Percentiles rank a stretch among this genome's conserved stretches.
Evolutionary conservation across 805 yeast genomes (phyloP).

Genomic region (Lachancea sp.): DNA sequence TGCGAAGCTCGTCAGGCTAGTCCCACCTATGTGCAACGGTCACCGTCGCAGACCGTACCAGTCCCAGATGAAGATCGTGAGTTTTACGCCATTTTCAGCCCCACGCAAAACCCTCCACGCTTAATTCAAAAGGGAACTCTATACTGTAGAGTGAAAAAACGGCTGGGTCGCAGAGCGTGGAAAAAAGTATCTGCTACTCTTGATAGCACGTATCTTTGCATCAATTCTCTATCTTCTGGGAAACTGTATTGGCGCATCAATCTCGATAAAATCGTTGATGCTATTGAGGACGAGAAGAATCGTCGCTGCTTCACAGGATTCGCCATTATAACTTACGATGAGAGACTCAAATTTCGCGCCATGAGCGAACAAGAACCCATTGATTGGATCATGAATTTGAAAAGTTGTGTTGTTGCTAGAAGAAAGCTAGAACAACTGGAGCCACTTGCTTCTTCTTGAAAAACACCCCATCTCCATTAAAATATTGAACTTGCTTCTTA

Average conservation of each 20-base stretch:
- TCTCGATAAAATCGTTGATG: conserved; percentile 16
- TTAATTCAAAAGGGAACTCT: conserved; percentile 14
- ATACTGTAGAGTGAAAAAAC: conserved; percentile 13
- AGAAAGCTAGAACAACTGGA: conserved; percentile 6
- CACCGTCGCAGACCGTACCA: not conserved
- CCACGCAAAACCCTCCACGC: conserved; percentile 11
- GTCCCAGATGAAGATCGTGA: conserved; percentile 13
- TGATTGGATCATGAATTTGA: conserved; percentile 22
- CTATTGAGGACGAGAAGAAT: conserved; percentile 16
- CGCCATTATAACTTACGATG: conserved; percentile 16
- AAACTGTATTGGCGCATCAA: conserved; percentile 11
- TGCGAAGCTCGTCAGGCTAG: conserved; percentile 4
- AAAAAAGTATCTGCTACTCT: conserved; percentile 14
- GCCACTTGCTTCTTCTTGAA: not conserved
- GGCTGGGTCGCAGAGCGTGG: conserved; percentile 19
- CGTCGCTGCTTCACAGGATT: conserved; percentile 11
- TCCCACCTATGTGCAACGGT: not conserved
- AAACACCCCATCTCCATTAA: no score
- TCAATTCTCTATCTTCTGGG: conserved; percentile 16
- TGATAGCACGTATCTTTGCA: conserved; percentile 13
- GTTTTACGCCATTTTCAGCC: conserved; percentile 18
- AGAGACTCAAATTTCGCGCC: conserved; percentile 17
- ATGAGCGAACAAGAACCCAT: conserved; percentile 17
- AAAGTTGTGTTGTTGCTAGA: conserved; percentile 18
- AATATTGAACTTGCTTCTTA: not conserved